Conservation (phyloP, 2,329 filamentous ascomycete species). For the Ascochyta clinopodiicola region DNA sequence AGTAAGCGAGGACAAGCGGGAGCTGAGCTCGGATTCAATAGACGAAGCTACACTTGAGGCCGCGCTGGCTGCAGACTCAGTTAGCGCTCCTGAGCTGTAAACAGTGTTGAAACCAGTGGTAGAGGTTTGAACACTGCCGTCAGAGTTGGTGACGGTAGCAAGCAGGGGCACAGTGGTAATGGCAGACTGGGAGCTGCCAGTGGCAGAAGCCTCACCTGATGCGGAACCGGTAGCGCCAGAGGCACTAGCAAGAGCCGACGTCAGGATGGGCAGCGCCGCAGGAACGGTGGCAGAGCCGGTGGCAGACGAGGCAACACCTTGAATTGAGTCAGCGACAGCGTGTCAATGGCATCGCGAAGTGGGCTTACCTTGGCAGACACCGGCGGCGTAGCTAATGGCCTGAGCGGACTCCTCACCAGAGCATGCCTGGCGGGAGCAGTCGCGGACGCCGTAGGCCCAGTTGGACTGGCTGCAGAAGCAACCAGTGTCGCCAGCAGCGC, state of each 20-base stretch:
- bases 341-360: background rate
- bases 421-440: conserved; percentile 56
- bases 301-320: conserved; percentile 5
- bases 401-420: conserved; percentile 27
- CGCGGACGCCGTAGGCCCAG: conserved; percentile 57
- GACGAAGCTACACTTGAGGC: conserved; percentile 23
- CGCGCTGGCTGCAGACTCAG: conserved; percentile 19
- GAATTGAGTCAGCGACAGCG: background rate
- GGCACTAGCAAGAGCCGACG: conserved; percentile 26
- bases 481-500: conserved; percentile 43
- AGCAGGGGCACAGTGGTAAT: conserved; percentile 28
- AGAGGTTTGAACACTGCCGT: conserved; percentile 27
- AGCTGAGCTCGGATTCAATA: conserved; percentile 20
- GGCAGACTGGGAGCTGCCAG: conserved; percentile 19
- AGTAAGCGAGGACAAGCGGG: conserved; percentile 5
- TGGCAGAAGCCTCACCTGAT: conserved; percentile 16
- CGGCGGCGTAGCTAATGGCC: conserved; percentile 44
- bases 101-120: conserved; percentile 35
- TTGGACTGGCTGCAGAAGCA: conserved; percentile 55
- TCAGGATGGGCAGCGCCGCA: conserved; percentile 31
- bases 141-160: conserved; percentile 29
- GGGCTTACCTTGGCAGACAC: conserved; percentile 42
- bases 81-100: conserved; percentile 20
- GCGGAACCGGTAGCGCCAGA: conserved; percentile 11
- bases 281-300: conserved; percentile 11